These are phyloP conservation scores for Rosa hybrid DNA, from an alignment of 331 rosid species.

Conservation along the genomic window DNA sequence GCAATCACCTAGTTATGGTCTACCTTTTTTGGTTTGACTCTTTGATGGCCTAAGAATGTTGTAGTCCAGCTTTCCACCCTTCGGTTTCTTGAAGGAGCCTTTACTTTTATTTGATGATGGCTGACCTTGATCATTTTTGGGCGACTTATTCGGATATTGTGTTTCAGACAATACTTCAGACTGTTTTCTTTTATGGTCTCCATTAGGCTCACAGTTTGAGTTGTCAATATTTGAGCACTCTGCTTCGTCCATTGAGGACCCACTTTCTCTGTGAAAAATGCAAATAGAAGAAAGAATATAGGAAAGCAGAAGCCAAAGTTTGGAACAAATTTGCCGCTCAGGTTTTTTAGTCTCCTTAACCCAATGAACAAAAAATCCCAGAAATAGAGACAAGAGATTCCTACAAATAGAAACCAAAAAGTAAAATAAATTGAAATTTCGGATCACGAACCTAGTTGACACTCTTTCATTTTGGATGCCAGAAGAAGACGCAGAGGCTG, in stretches of 20 bases:
- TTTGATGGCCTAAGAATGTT: conserved; percentile 68
- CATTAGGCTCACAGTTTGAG: conserved; percentile 28
- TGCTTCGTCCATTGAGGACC: conserved; percentile 39
- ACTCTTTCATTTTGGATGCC: conserved; percentile 37
- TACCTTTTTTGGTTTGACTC: conserved; percentile 39
- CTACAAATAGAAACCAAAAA: not conserved
- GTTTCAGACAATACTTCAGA: conserved; percentile 44
- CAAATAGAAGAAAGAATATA: conserved; percentile 22
- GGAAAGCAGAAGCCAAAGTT: conserved; percentile 1
- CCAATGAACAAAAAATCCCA: not conserved
- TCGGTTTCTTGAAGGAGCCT: conserved; percentile 66
- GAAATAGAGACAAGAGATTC: not conserved
- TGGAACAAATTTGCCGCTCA: not conserved
- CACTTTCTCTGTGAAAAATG: conserved; percentile 50
- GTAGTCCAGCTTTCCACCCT: conserved; percentile 66
- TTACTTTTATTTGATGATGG: conserved; percentile 39
- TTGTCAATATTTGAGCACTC: conserved; percentile 33
- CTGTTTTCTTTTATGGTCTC: conserved; percentile 62
- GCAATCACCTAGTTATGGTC: conserved; percentile 27
- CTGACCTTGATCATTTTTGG: conserved; percentile 44
- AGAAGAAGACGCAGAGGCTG: conserved; percentile 31
- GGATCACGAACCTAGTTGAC: conserved; percentile 50
- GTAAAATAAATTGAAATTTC: conserved; percentile 9
- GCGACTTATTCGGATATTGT: conserved; percentile 48
- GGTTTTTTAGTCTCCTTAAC: not conserved